Evolutionary conservation across 352 stramenopile genomes (phyloP).

Genomic region (Pythium aquatile): DNA sequence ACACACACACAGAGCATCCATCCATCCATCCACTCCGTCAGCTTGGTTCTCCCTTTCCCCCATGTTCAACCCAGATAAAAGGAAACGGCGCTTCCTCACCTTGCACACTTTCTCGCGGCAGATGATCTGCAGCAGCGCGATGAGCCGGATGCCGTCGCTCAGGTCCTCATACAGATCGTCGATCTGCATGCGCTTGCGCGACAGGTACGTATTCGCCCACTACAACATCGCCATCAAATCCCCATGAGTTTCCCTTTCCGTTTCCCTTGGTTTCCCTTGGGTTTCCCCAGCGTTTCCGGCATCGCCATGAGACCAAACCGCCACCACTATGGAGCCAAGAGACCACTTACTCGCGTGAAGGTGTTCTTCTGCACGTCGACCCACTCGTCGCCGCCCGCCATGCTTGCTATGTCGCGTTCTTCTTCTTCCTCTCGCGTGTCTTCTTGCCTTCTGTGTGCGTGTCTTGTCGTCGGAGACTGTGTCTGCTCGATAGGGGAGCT

Average conservation of each 20-base stretch:
- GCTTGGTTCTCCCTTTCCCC: background rate
- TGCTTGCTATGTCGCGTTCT: constrained; percentile 19
- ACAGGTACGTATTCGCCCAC: constrained; percentile 91
- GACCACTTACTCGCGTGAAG: constrained; percentile 76
- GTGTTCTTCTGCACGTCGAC: constrained; percentile 91
- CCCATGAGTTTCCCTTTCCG: background rate
- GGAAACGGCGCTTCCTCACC: constrained; percentile 38
- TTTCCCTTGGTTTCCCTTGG: background rate
- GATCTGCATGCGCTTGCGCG: constrained; percentile 86
- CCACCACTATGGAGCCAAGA: background rate
- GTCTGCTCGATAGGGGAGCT: background rate
- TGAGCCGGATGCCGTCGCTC: constrained; percentile 83
- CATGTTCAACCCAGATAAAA: background rate
- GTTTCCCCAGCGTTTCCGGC: no score
- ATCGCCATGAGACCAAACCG: background rate
- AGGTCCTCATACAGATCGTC: constrained; percentile 89
- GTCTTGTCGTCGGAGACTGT: background rate
- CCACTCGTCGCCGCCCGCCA: constrained; percentile 79
- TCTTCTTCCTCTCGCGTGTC: constrained; percentile 4
- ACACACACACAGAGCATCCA: background rate
- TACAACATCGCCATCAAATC: constrained; percentile 21
- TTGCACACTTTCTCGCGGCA: constrained; percentile 84
- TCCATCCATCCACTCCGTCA: background rate
- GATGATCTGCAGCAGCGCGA: constrained; percentile 88
- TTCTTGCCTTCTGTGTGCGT: constrained; percentile 1